Evolutionary conservation across 176 grass and related monocot species (phyloP), one percentile per base, ranked within the genome.

Genomic region (Poa annua): DNA sequence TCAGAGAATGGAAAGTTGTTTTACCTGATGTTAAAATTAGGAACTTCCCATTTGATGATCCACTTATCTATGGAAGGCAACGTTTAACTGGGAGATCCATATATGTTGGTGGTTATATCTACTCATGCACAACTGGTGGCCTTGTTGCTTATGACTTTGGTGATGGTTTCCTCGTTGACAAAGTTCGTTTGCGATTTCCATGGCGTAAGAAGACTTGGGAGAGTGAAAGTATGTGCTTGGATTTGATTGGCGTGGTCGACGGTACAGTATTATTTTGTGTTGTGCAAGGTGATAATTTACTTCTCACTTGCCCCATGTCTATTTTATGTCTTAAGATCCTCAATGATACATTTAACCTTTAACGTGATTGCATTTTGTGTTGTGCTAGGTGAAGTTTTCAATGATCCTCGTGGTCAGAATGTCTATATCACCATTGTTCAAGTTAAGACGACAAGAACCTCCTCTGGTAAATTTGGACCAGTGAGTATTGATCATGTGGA

Each of bases 281-380:
- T 19, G 32, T 55, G 73, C 48, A 76, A 76, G 73, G 73, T 76
- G 50, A 21, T 75, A 22, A 22, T 22, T 56, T 22, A 21, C 22
- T 56, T 56, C 20, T 22, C 20, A 56, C 54, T 56, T 56, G 7
- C 53, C 20, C 20, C 8, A 56, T 22, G 12, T 56, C 54, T 22
- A 56, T 10, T 22, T 56, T 48, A 22, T 56, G 54, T 22, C 21
- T 55, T n/a, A 55, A 3, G 20, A 22, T 56, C 54, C 20, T 56
- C 7, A 11, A 56, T 22, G 2, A 56, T 56, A 6, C 12, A 3
- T 48, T 14, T 48, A 48, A 48, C 45, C 45, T 48, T 48, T 48
- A 48, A 48, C 11, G 7, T 3, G 54, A 21, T 21, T 21, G 19
- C 19, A 55, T 55, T 55, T n/a, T 7, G 19, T 55, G 54, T 1